These are phyloP conservation scores for Aschersonia sp. DNA, from an alignment of 2,329 filamentous ascomycete genomes.

Conservation along the genomic window DNA sequence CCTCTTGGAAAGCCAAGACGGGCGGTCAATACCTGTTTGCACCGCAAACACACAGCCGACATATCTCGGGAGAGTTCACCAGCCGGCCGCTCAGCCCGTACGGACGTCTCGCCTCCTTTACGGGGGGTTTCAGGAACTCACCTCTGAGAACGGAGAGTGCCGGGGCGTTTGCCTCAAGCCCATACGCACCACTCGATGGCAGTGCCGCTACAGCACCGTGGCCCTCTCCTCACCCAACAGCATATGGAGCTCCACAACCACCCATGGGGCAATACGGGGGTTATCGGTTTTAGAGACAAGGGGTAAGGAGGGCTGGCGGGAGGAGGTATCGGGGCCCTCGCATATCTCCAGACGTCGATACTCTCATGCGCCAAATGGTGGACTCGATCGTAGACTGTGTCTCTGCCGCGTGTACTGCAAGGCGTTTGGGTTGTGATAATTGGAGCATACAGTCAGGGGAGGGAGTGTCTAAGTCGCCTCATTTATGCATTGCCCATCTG, in stretches of 20 bases:
- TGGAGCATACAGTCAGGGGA: neutral
- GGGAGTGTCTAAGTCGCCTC: too few species aligned
- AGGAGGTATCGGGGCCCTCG: too few species aligned
- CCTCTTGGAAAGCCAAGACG: conserved; percentile 34
- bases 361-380: neutral
- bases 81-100: conserved; percentile 34
- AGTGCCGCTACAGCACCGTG: conserved; percentile 8
- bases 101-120: conserved; percentile 22
- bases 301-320: too few species aligned
- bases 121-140: conserved; percentile 34
- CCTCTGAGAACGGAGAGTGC: conserved; percentile 32
- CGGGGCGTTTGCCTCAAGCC: conserved; percentile 11
- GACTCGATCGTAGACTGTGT: conserved; percentile 1
- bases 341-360: too few species aligned
- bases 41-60: conserved; percentile 22
- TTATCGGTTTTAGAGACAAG: conserved; percentile 15
- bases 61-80: conserved; percentile 27
- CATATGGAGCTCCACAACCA: conserved; percentile 15
- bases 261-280: conserved; percentile 19
- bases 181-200: conserved; percentile 16
- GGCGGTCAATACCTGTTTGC: conserved; percentile 20
- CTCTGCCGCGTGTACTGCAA: conserved; percentile 6
- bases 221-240: conserved; percentile 16
- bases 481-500: too few species aligned
- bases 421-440: conserved; percentile 9